These are phyloP conservation scores for Coemansia sp. DNA, from an alignment of 192 early-diverging fungal genomes.

Conservation along the genomic window DNA sequence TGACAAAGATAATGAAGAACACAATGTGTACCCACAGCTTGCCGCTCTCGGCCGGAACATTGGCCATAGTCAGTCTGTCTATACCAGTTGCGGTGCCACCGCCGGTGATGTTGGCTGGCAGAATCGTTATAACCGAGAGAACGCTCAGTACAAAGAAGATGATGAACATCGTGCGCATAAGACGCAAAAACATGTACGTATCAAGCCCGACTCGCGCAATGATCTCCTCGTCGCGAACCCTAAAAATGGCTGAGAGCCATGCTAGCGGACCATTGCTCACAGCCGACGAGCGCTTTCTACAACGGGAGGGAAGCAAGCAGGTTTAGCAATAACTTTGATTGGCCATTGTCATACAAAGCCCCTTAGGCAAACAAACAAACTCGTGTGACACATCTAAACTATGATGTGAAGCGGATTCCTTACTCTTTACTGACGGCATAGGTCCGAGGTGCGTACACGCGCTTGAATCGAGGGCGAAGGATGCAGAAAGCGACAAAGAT, in stretches of 20 bases:
- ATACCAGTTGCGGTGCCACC: conserved; percentile 55
- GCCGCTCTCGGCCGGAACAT: conserved; percentile 56
- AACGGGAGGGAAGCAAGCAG: neutral
- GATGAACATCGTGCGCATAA: conserved; percentile 68
- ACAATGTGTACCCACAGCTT: conserved; percentile 79
- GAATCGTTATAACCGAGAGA: conserved; percentile 66
- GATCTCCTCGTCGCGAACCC: conserved; percentile 59
- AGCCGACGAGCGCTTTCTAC: conserved; percentile 60
- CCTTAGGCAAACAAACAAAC: neutral
- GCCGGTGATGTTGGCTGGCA: conserved; percentile 72
- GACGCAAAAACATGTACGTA: conserved; percentile 79
- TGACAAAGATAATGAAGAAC: conserved; percentile 56
- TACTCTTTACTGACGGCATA: conserved; percentile 61
- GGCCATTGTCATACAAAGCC: neutral
- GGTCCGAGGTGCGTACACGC: conserved; percentile 75
- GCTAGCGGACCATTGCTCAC: conserved; percentile 59
- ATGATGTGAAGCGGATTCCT: neutral
- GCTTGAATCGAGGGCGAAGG: conserved; percentile 66
- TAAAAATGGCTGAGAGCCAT: conserved; percentile 65
- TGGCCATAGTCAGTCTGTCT: conserved; percentile 69
- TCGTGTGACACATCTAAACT: neutral
- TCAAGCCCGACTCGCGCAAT: conserved; percentile 70
- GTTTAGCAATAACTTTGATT: neutral
- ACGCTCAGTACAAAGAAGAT: conserved; percentile 70
- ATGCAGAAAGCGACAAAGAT: conserved; percentile 69